Evolutionary conservation across 2,329 filamentous ascomycete genomes (phyloP), one percentile per base, ranked within the genome.

Genomic region (Hypocrella siamensis): DNA sequence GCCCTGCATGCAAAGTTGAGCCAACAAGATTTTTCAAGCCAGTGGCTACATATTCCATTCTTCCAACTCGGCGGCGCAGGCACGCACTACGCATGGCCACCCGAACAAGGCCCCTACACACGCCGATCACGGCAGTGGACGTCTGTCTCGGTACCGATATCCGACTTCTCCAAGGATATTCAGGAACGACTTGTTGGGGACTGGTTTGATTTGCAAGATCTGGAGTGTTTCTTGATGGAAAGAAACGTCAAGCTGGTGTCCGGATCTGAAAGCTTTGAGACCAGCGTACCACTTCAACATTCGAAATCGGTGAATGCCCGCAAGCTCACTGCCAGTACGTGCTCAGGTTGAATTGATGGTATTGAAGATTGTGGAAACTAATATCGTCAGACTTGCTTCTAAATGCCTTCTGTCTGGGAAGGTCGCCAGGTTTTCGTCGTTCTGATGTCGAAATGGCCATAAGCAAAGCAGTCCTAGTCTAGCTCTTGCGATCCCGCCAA

Each of bases 51-150:
- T 10, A 26, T 40, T 31, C 75, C 77, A 0, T 74, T 77, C 35
- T 61, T 74, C 26, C 60, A 71, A 39, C 54, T 82, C 26, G 77
- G 77, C 3, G 75, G 75, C 3, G 67, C 75, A 1, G 77, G 77
- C 1, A 75, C 71, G 1, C 39, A 40, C 28, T 40, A 36, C 24
- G 14, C 36, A 11, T 31, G 30, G 32, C 19, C 31, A 15, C 31
- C 31, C 1, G 31, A 33, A 17, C 16, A 25, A 3, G 31, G 31
- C 9, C 33, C 28, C 12, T 32, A 21, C 24, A 32, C 17, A 11
- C 30, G 28, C 10, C 19, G 16, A 6, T 29, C 12, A 5, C 31
- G 30, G n/a, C 18, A 32, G 16, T 28, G 33, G 28, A 31, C 26
- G 16, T 36, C 32, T 11, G 30, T 39, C n/a, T 19, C 18, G 1